Conservation (phyloP, 2,329 filamentous ascomycete species). For the Cladosporium sp. region DNA sequence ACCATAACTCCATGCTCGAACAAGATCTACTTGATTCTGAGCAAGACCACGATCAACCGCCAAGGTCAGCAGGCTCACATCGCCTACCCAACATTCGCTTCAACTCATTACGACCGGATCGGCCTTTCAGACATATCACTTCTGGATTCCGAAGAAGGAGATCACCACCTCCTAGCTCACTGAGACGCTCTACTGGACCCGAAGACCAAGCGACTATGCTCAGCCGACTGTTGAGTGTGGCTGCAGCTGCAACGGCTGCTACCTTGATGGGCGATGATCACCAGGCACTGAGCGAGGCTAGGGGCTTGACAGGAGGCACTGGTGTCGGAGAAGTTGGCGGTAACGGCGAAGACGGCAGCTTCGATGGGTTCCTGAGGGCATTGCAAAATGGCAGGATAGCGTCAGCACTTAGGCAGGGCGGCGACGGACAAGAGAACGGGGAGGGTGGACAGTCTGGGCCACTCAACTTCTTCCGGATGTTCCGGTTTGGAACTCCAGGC, state of each 20-base stretch:
- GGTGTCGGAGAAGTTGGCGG: slow-evolving; percentile 35
- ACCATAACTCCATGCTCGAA: slow-evolving; percentile 37
- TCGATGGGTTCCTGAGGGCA: slow-evolving; percentile 63
- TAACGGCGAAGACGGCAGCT: slow-evolving; percentile 60
- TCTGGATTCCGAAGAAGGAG: slow-evolving; percentile 54
- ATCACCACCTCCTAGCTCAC: slow-evolving; percentile 40
- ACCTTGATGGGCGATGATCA: slow-evolving; percentile 63
- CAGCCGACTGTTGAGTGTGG: slow-evolving; percentile 62
- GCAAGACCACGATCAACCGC: slow-evolving; percentile 22
- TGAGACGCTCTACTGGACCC: slow-evolving; percentile 45
- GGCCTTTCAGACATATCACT: slow-evolving; percentile 44
- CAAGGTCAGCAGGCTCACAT: slow-evolving; percentile 31
- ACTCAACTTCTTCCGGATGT: slow-evolving; percentile 68
- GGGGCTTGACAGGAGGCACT: slow-evolving; percentile 49
- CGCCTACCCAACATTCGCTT: slow-evolving; percentile 32
- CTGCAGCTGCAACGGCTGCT: slow-evolving; percentile 64
- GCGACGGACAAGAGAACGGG: slow-evolving; percentile 37
- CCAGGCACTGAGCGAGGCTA: slow-evolving; percentile 56
- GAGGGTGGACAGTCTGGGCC: slow-evolving; percentile 51
- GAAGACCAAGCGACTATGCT: slow-evolving; percentile 64
- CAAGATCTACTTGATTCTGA: slow-evolving; percentile 36
- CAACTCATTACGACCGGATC: slow-evolving; percentile 34
- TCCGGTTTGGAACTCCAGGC: slow-evolving; percentile 62
- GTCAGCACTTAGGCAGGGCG: slow-evolving; percentile 54
- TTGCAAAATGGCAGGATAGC: slow-evolving; percentile 61